Conservation (phyloP, 306 rosid genomes). For the Cicer yamashitae region DNA sequence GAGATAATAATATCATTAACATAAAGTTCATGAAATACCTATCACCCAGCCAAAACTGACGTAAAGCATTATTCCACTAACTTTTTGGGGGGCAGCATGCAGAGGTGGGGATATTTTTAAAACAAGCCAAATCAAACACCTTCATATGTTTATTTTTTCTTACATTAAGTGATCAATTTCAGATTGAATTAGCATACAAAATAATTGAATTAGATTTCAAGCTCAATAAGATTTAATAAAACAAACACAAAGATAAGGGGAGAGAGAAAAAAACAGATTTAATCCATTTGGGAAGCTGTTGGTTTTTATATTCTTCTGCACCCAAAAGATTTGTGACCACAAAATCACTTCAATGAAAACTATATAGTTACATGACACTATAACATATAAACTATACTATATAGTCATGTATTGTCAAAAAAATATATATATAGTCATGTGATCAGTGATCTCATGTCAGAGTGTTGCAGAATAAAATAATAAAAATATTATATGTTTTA, state of each 20-base stretch:
- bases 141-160: background rate
- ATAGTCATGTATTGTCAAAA: too few relatives aligned
- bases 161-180: conserved; percentile 30
- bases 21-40: conserved; percentile 14
- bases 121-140: conserved; percentile 27
- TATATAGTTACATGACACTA: background rate
- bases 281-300: conserved; percentile 19
- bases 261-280: background rate
- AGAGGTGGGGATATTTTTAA: background rate
- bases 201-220: conserved; percentile 15
- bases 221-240: conserved; percentile 17
- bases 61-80: conserved; percentile 28
- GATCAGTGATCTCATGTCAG: background rate
- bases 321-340: conserved; percentile 25
- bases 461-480: background rate
- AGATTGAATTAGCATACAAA: conserved; percentile 3
- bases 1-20: background rate
- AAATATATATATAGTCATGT: background rate
- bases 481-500: background rate
- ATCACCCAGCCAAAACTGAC: conserved; percentile 12
- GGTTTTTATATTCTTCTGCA: conserved; percentile 11
- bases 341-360: conserved; percentile 19
- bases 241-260: background rate
- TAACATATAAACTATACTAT: background rate
- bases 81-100: background rate